Base-by-base conservation (phyloP, 2,329 filamentous ascomycete genomes). In the Tolypocladium paradoxum region DNA sequence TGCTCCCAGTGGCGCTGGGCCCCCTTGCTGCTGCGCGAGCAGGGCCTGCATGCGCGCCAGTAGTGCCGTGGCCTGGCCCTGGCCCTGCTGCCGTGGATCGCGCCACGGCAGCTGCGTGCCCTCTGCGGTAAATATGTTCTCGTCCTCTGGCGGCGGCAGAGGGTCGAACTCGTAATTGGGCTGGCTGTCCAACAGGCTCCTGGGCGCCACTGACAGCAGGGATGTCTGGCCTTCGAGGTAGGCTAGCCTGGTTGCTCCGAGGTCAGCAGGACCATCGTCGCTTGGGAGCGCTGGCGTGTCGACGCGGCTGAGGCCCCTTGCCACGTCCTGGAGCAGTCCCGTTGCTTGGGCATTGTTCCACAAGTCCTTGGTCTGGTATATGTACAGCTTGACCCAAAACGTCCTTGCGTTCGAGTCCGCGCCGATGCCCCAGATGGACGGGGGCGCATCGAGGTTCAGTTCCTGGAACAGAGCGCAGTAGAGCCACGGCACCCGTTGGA, bases 161-260 rank as follows among this genome's bases (percentile, higher is more conserved):
- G 90, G 90, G 64, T 96, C 91, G 24, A 89, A 93, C 20, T 88
- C 82, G 57, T 87, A 83, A 60, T 82, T 90, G 2, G 84, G 83
- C 48, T 83, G 75, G 35, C 76, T 73, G 20, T 78, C 75, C 12
- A 90, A 82, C 60, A 89, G 78, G 9, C 73, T 70, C 1, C 76
- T 75, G 1, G 90, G 88, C 7, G 93, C 76, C 38, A 87, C 73
- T 0, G 81, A 77, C 60, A 92, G 85, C 24, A 95, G 76, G 1
- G 76, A 72, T 1, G 85, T 86, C 3, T 84, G 82, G 58, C 91
- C 88, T 33, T 89, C 86, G 9, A 96, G 77, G 54, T 91, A 84
- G 24, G 89, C 81, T 64, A 95, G 88, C 45, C 91, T 79, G 3
- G 87, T 88, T 52, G 88, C 78, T 54, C 68, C 78, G 57, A 66